phyloP scores from a whole-genome alignment of 2,329 filamentous ascomycete genomes.

The Talaromyces sp. region DNA sequence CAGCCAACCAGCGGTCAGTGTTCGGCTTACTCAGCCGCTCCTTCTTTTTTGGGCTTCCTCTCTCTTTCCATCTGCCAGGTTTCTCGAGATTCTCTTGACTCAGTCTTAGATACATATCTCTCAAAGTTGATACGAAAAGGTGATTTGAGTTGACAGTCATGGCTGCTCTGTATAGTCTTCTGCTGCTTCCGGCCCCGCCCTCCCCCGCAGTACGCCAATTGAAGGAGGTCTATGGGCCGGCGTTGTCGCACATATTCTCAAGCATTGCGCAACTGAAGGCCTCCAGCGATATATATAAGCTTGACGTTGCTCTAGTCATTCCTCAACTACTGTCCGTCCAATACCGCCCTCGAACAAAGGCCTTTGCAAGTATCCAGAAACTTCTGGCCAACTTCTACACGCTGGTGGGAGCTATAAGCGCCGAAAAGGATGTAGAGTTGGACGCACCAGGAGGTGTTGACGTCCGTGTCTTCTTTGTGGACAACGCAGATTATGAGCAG shows the following conservation, averaged over 20 bases:
- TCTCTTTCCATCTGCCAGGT: background rate
- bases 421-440: slow-evolving; percentile 60
- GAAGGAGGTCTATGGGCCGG: slow-evolving; percentile 58
- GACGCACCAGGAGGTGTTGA: slow-evolving; percentile 70
- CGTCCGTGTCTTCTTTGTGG: slow-evolving; percentile 68
- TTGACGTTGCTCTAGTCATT: slow-evolving; percentile 62
- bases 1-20: slow-evolving; percentile 10
- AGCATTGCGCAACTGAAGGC: slow-evolving; percentile 42
- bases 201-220: slow-evolving; percentile 53
- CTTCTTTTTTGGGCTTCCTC: background rate
- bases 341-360: slow-evolving; percentile 51
- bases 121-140: too few relatives aligned
- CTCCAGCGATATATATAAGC: slow-evolving; percentile 34
- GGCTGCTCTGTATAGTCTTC: slow-evolving; percentile 41
- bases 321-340: slow-evolving; percentile 57
- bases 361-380: slow-evolving; percentile 68
- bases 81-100: background rate
- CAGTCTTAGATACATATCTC: background rate
- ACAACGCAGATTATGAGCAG: slow-evolving; percentile 49
- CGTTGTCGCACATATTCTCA: slow-evolving; percentile 55
- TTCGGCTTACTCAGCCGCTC: slow-evolving; percentile 2
- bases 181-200: slow-evolving; percentile 62
- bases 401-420: slow-evolving; percentile 69
- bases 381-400: slow-evolving; percentile 75
- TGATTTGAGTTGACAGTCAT: background rate